Conservation (phyloP, 106 monocot genomes). For the Apostasia shenzhenica region DNA sequence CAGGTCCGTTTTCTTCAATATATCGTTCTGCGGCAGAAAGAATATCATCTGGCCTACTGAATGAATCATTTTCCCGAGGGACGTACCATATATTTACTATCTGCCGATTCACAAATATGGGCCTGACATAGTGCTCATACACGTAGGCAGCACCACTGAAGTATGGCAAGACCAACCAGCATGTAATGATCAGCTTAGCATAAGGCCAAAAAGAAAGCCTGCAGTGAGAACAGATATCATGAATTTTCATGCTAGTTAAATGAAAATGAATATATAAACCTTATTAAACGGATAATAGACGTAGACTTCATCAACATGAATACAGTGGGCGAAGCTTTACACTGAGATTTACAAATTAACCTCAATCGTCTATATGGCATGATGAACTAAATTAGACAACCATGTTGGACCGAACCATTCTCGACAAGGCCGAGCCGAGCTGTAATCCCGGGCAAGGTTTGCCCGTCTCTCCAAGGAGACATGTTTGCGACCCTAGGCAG, state of each 20-base stretch:
- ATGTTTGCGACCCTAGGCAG: no score
- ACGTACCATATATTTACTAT: conserved; percentile 48
- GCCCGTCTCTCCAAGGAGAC: no score
- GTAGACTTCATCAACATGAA: no score
- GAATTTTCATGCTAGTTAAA: neutral
- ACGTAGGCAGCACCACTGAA: conserved; percentile 93
- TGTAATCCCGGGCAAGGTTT: no score
- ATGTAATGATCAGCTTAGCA: conserved; percentile 59
- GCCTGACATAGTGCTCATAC: conserved; percentile 74
- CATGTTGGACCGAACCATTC: no score
- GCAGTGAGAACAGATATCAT: conserved; percentile 2
- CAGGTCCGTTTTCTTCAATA: conserved; percentile 68
- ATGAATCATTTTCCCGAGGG: conserved; percentile 36
- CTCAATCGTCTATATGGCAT: no score
- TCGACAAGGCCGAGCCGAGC: no score
- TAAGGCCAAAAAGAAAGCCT: conserved; percentile 98
- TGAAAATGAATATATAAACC: no score
- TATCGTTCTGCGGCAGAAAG: conserved; percentile 68
- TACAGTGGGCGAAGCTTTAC: no score
- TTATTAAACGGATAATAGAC: no score
- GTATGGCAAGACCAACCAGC: conserved; percentile 90
- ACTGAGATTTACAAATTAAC: no score
- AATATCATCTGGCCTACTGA: conserved; percentile 48
- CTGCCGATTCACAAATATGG: conserved; percentile 45
- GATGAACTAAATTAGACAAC: no score